Conservation (phyloP, 148 eudicot species). For the Fallopia convolvulus region DNA sequence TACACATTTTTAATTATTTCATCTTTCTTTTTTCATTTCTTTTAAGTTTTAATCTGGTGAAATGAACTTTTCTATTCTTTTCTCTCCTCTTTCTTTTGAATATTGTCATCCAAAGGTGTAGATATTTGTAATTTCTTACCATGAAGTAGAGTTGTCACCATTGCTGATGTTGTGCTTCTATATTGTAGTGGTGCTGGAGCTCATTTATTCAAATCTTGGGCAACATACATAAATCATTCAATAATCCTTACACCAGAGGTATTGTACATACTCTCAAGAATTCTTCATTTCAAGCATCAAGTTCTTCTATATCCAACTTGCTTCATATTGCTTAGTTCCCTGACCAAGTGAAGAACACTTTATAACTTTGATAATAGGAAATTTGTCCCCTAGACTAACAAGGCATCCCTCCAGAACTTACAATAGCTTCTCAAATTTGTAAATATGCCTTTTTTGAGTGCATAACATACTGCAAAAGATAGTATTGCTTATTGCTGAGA, state of each 20-base stretch:
- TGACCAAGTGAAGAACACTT: not conserved
- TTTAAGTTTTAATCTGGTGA: not conserved
- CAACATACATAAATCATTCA: constrained; percentile 70
- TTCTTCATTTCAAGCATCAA: not conserved
- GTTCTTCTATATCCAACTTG: not conserved
- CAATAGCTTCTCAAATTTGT: constrained; percentile 6
- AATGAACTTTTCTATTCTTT: not conserved
- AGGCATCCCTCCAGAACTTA: not conserved
- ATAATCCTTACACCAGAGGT: constrained; percentile 97
- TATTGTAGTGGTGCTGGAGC: constrained; percentile 73
- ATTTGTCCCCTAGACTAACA: not conserved
- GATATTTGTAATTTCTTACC: not conserved
- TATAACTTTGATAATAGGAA: not conserved
- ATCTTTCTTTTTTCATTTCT: not conserved
- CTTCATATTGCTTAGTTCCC: not conserved
- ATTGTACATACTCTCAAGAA: constrained; percentile 3
- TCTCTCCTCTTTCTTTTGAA: not conserved
- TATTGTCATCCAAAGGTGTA: constrained; percentile 1
- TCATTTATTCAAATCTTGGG: constrained; percentile 93
- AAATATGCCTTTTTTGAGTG: not conserved
- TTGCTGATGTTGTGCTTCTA: not conserved
- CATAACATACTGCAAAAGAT: not conserved
- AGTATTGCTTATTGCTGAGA: constrained; percentile 1
- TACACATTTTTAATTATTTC: not conserved
- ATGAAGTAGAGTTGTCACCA: not conserved